Evolutionary conservation across 164 flowering plant species (phyloP), one percentile per base, ranked within the genome.

Genomic region (Tetrastigma voinierianum): DNA sequence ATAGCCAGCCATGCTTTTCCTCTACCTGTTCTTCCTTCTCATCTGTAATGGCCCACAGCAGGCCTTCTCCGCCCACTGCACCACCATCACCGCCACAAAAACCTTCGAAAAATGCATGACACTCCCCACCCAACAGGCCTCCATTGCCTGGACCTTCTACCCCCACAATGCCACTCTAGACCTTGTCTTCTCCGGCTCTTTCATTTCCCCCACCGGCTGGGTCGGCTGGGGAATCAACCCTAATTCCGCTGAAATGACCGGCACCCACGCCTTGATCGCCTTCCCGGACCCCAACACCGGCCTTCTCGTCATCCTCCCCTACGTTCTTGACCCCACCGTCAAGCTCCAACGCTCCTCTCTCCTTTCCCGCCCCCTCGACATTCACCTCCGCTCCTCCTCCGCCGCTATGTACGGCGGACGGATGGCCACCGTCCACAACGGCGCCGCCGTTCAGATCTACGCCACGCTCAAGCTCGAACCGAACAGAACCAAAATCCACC

Each of bases 121-220:
- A 0, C 88, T 95, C 21, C 96, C 96, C 6, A 83, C 95, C 18
- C 96, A 95, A 73, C 82, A 85, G 72, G 93, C 98, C 54, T 88
- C 96, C 21, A 71, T 91, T 7, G 97, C 98, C 3, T 95, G 97
- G 97, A 89, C 97, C 16, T 89, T 75, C 72, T 81, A 84, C 68
- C 77, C 85, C 25, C 86, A 74, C 65, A 95, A 89, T 24, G 75
- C 87, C 52, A 91, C 98, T 18, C 81, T 91, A 13, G 94, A 91
- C 52, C 59, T 95, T 1, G 95, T 72, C 61, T 95, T 95, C 80
- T 85, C 84, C 14, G 96, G 97, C 25, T 74, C 72, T 25, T 91
- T 95, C 83, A 91, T 91, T 55, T 95, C 98, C 0, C 98, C 98
- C 0, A 83, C 97, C 19, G 98, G 98, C 2, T 95, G 98, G 98